Conservation (phyloP, 805 yeast species). For the Wickerhamomyces alni region DNA sequence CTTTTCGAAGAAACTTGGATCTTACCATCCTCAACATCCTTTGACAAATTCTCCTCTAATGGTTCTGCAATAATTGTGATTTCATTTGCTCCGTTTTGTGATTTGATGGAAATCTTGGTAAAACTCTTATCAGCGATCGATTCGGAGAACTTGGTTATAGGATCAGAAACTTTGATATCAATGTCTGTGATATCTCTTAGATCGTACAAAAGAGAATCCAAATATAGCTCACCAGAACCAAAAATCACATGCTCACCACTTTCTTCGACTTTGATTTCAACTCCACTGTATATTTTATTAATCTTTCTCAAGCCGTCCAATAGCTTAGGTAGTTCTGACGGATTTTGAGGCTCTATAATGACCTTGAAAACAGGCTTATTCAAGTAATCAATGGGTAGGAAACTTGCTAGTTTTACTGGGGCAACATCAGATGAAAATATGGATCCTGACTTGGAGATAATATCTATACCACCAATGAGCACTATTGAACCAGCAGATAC, state of each 20-base stretch:
- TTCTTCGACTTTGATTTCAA: constrained; percentile 70
- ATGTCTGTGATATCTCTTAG: constrained; percentile 54
- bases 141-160: constrained; percentile 75
- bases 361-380: constrained; percentile 64
- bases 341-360: constrained; percentile 75
- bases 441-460: constrained; percentile 57
- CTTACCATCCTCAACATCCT: constrained; percentile 49
- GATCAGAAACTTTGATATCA: constrained; percentile 78
- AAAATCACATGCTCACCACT: constrained; percentile 79
- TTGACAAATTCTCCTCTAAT: constrained; percentile 44
- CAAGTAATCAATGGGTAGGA: constrained; percentile 38
- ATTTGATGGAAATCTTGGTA: constrained; percentile 56
- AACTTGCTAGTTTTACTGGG: constrained; percentile 21
- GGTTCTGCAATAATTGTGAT: constrained; percentile 79
- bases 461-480: constrained; percentile 58
- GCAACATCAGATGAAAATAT: constrained; percentile 30
- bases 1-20: constrained; percentile 29
- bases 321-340: constrained; percentile 71
- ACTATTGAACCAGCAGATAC: constrained; percentile 66
- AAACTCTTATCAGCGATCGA: constrained; percentile 62
- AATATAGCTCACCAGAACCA: constrained; percentile 83
- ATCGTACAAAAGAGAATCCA: constrained; percentile 81
- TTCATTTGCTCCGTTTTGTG: constrained; percentile 47
- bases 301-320: constrained; percentile 62
- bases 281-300: constrained; percentile 58